Evolutionary conservation across 495 filamentous ascomycete genomes (phyloP).

Genomic region (Neurospora sp.): DNA sequence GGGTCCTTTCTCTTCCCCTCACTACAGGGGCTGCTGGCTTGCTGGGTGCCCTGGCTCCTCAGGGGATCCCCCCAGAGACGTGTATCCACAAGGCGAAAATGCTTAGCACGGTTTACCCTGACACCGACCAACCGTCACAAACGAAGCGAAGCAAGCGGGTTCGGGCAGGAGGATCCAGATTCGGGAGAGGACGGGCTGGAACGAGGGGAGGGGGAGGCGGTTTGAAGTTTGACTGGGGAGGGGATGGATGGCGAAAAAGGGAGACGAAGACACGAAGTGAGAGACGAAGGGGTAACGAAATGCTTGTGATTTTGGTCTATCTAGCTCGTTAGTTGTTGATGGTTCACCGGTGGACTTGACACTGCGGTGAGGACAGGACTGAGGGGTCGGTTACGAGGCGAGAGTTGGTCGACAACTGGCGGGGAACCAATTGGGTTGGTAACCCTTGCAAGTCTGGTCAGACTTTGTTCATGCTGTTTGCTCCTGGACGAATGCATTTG

Average conservation of each 20-base stretch:
- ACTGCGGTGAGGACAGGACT: neutral
- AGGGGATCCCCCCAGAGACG: neutral
- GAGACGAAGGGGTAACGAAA: neutral
- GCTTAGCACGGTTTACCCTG: neutral
- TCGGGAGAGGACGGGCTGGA: neutral
- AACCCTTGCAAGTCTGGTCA: too few species aligned
- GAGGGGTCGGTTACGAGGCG: neutral
- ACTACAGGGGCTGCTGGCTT: neutral
- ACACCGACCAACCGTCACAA: neutral
- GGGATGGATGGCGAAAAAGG: neutral
- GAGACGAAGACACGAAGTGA: neutral
- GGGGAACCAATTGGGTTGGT: neutral
- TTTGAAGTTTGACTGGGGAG: neutral
- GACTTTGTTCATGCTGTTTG: neutral
- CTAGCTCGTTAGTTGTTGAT: neutral
- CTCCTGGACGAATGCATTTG: neutral
- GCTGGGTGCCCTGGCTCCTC: neutral
- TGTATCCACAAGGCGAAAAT: neutral
- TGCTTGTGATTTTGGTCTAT: neutral
- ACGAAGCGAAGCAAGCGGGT: neutral
- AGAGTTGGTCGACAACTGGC: neutral
- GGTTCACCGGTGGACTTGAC: neutral
- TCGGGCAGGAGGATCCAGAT: neutral
- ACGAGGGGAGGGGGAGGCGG: neutral
- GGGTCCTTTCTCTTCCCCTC: neutral